Base-by-base conservation (phyloP, 805 yeast species). In the Starmera amethionina region DNA sequence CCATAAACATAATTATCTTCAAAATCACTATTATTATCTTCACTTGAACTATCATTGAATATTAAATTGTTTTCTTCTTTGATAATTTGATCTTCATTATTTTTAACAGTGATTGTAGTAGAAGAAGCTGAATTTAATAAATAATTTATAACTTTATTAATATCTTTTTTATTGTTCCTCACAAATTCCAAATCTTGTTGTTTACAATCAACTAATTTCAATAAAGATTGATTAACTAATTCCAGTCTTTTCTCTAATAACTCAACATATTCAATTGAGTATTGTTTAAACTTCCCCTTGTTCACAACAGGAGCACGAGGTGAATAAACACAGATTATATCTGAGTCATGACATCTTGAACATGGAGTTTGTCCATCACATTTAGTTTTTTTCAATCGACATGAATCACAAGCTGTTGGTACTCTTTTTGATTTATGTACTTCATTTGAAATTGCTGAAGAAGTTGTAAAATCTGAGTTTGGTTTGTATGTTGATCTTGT, bases 311-410 rank as follows among this genome's bases (percentile, higher is more conserved):
- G 6, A 37, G 63, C 44, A 46, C 69, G 71, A 52, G 68, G 71
- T 2, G 77, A 70, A 51, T 73, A 77, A 3, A 75, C 70, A 54
- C 83, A 77, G 29, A 76, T 65, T 51, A 73, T 75, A 56, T 77
- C 77, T 46, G 75, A 80, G 8, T 64, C 59, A 8, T 64, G 53
- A 51, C 83, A 77, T 40, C 73, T 65, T 31, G 69, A 67, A 48
- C 83, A 77, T 1, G 83, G 82, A 46, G 73, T 73, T 38, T 68
- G 67, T 16, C 83, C 83, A 42, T 75, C 77, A 54, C 83, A 77
- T 46, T 76, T 77, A 5, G 81, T 76, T 58, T 77, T 77, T 51
- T 76, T 77, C 41, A 76, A 64, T 34, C 83, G 62, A 53, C 83
- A 77, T 39, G 73, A 68, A 51, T 77, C 82, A 47, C 83, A 77